Base-by-base conservation (phyloP, 164 flowering plant genomes). In the Dillenia suffruticosa region DNA sequence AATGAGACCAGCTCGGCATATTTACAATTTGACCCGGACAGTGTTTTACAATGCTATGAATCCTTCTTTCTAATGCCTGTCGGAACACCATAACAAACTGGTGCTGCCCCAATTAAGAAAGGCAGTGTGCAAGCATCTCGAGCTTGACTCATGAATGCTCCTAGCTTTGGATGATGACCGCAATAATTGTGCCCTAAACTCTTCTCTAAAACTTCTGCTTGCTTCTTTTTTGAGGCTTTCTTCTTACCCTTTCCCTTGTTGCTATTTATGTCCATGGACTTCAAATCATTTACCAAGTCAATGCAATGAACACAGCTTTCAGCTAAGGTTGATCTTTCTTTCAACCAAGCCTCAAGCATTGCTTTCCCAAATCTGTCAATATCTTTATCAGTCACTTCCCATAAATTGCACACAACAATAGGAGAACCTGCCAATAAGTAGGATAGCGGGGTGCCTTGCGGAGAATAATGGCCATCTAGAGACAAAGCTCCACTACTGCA, bases 351-450 rank as follows among this genome's bases (percentile, higher is more conserved):
- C 58, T 79, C 79, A 51, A 95, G 85, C 83, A 92, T 57, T 17
- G 89, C 84, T 71, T 80, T 89, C 3, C 81, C 89, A 68, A 95
- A 92, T 48, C 96, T 79, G 61, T 95, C 97, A 59, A 95, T 92
- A 63, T 95, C 97, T 64, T 79, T 88, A 81, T 95, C 99, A 9
- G 99, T 95, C 22, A 92, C 97, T 64, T 92, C 97, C 97, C 97
- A 95, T 9, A 95, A 76, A 67, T 95, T 95, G 46, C 96, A 91
- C 9, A 95, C 73, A 12, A 87, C 84, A 44, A 77, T 80, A 56
- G 99, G 99, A 50, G 96, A 92, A 53, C 99, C 96, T n/a, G 91
- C 99, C 45, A 76, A 55, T 12, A 95, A 70, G 70, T 89, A 95
- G 54, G 82, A 84, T 7, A 90, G 73, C 13, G 89, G 82, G 19